Conservation (phyloP, 2,329 filamentous ascomycete genomes). For the Ophiocordyceps camponoti-floridani region DNA sequence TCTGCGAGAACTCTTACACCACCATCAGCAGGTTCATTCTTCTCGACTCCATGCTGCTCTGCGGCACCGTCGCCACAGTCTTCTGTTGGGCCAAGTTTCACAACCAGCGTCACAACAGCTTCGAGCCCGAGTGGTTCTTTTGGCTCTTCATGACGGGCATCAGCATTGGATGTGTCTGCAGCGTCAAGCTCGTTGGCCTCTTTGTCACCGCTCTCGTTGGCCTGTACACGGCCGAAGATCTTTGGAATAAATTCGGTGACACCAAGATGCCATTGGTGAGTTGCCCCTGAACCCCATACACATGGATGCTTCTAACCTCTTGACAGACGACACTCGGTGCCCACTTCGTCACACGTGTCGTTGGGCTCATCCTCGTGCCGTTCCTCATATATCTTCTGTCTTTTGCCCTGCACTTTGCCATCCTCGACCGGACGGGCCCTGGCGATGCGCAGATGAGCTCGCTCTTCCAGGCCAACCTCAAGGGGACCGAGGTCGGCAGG, state of each 20-base stretch:
- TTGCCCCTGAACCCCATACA: conserved; percentile 2
- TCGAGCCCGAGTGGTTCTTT: conserved; percentile 79
- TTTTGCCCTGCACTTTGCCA: conserved; percentile 86
- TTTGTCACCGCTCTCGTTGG: conserved; percentile 93
- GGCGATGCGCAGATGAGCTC: conserved; percentile 99
- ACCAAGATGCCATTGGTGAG: conserved; percentile 70
- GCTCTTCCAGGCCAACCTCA: conserved; percentile 91
- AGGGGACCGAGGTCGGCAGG: conserved; percentile 82
- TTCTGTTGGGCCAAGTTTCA: conserved; percentile 98
- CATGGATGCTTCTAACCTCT: conserved; percentile 1
- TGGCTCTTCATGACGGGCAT: conserved; percentile 90
- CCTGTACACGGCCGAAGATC: conserved; percentile 85
- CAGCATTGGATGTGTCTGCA: conserved; percentile 95
- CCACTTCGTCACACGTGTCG: conserved; percentile 63
- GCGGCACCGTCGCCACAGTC: conserved; percentile 94
- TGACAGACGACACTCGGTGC: conserved; percentile 44
- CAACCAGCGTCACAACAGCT: conserved; percentile 67
- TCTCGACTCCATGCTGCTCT: conserved; percentile 94
- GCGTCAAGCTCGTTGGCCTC: conserved; percentile 94
- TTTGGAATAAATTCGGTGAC: conserved; percentile 97
- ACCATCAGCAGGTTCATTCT: conserved; percentile 98
- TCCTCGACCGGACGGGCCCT: conserved; percentile 83
- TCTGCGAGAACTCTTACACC: conserved; percentile 98
- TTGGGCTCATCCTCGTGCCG: conserved; percentile 78
- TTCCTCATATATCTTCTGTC: conserved; percentile 87